These are phyloP conservation scores for Dalbergia oliveri DNA, from an alignment of 306 rosid species.

Conservation along the genomic window DNA sequence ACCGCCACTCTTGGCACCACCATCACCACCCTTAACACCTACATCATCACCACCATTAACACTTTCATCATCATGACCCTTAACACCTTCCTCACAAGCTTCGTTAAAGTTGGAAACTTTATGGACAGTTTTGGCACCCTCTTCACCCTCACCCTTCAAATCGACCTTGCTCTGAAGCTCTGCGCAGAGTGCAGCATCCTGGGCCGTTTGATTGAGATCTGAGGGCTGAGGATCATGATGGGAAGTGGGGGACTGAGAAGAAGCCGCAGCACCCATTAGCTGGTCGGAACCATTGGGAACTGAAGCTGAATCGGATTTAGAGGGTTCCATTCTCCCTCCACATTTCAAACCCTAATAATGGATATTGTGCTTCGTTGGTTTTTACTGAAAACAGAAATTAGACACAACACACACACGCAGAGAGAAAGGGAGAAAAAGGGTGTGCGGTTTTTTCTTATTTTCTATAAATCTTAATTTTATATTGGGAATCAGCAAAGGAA, in stretches of 20 bases:
- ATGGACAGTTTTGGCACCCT: conserved; percentile 36
- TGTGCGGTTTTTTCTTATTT: not conserved
- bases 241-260: conserved; percentile 41
- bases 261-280: conserved; percentile 36
- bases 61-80: not conserved
- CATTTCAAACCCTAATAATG: conserved; percentile 96
- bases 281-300: conserved; percentile 35
- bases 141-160: conserved; percentile 51
- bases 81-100: conserved; percentile 28
- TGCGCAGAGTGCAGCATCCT: conserved; percentile 31
- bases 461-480: not conserved
- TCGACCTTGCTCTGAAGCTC: conserved; percentile 56
- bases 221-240: conserved; percentile 48
- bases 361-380: not conserved
- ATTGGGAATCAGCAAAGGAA: conserved; percentile 39
- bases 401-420: not conserved
- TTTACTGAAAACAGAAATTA: not conserved
- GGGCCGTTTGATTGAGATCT: conserved; percentile 51
- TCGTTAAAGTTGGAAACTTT: conserved; percentile 42
- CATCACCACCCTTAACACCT: conserved; percentile 7
- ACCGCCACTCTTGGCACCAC: conserved; percentile 43
- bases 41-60: conserved; percentile 13
- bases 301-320: conserved; percentile 58
- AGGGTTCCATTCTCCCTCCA: conserved; percentile 83
- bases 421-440: not conserved